Base-by-base conservation (phyloP, 2,329 filamentous ascomycete genomes). In the Ophiostoma piceae region DNA sequence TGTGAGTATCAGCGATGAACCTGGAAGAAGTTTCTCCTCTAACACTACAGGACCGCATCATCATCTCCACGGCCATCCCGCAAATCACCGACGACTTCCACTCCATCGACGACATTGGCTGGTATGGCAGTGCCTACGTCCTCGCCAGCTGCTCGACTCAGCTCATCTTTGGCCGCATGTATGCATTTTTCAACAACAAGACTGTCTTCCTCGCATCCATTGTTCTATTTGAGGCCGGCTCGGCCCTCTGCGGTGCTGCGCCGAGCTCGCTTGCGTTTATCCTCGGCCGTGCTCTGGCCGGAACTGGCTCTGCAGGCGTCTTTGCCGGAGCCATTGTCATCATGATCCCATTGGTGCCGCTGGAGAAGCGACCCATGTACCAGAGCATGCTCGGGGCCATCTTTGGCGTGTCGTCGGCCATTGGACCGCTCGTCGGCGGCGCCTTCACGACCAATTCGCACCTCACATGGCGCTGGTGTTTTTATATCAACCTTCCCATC, bases 401-500 rank as follows among this genome's bases (percentile, higher is more conserved):
- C 19, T 80, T 79, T n/a, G 78, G 77, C 29, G 67, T 80, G n/a
- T 76, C 77, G 3, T 78, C 77, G 6, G 76, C 80, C n/a, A 70
- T 79, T 3, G 79, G 78, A 0, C 79, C 79, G 9, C 75, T 80
- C 3, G 74, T 81, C 0, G 79, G 79, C n/a, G 79, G 79, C 19
- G 78, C 76, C 1, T 79, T 80, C 71, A 80, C 79, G 1, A 75
- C 75, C 1, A 67, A 67, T 22, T 14, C 29, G 60, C 57, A 70
- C 8, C 77, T 79, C 22, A 77, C 77, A 7, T 80, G 79, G 79
- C 74, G 79, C 19, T 80, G 79, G 73, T 79, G 78, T 67, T 80
- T 81, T 72, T 80, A 79, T 68, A 77, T 80, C 73, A 80, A 81
- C 73, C 74, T 80, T 35, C 78, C 78, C n/a, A 74, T 81, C 26